A percentile compares a stretch with the other conserved stretches of the same genome.
Evolutionary conservation across 2,329 filamentous ascomycete species (phyloP).

Genomic region (Aaosphaeria pasadenensis): DNA sequence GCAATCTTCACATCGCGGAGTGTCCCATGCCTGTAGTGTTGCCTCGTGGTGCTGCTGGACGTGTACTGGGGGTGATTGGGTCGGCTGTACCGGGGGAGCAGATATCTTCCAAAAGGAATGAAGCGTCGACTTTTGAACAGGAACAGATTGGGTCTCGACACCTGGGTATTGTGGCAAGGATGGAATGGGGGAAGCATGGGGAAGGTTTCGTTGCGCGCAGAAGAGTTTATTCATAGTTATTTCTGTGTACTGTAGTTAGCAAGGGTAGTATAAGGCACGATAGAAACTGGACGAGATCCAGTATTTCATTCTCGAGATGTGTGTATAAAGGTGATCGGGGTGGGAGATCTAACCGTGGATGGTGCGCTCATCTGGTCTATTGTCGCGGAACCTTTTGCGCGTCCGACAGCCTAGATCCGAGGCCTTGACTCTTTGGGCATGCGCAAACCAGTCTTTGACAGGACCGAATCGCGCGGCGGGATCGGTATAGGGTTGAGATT

Average conservation of each 20-base stretch:
- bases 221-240: slow-evolving; percentile 46
- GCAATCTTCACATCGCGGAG: slow-evolving; percentile 44
- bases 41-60: background rate
- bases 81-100: slow-evolving; percentile 24
- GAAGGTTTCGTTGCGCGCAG: slow-evolving; percentile 39
- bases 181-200: slow-evolving; percentile 24
- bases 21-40: slow-evolving; percentile 2
- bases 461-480: slow-evolving; percentile 3
- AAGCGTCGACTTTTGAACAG: slow-evolving; percentile 43
- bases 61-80: slow-evolving; percentile 1
- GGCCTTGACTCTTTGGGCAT: slow-evolving; percentile 17
- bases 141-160: slow-evolving; percentile 5
- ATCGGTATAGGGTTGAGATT: slow-evolving; percentile 7
- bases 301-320: background rate
- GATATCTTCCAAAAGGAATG: slow-evolving; percentile 48
- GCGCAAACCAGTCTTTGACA: no score
- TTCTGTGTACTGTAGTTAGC: slow-evolving; percentile 26
- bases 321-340: background rate
- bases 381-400: slow-evolving; percentile 57
- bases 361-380: slow-evolving; percentile 54
- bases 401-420: slow-evolving; percentile 55
- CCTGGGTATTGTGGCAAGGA: slow-evolving; percentile 13
- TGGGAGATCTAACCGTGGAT: slow-evolving; percentile 49
- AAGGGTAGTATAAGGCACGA: background rate
- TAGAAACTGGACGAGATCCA: background rate